Evolutionary conservation across 1,139 yeast genomes (phyloP), one percentile per base, ranked within the genome.

Genomic region (Oligophagozyma castellii): DNA sequence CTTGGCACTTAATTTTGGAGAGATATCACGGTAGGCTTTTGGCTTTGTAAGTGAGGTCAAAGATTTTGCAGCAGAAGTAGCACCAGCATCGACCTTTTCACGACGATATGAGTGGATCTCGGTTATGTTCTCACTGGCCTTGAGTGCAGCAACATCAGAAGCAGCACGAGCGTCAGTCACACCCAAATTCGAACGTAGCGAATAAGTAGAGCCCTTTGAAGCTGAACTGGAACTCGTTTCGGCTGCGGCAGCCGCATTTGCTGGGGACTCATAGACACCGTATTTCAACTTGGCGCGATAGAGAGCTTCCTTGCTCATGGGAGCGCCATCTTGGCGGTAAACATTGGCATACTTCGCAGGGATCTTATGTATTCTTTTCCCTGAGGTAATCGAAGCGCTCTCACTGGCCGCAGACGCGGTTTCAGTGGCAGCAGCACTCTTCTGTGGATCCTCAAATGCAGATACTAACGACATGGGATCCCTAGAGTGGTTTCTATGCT

Each of bases 131-230:
- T 73, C 66, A 4, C 79, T 70, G 2, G 92, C 92, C 38, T 74
- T 59, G 31, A 74, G 59, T 0, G 89, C 89, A 27, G 92, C 92
- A 3, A 79, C 70, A 48, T 75, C 84, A 8, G 81, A 70, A 19
- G 84, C 84, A 29, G 34, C 33, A 10, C 47, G 43, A 4, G 51
- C 39, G 26, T 52, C 48, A 4, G 54, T 67, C 32, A 80, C 89
- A 10, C 95, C 95, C 3, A 79, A 26, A 12, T 37, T 66, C 11
- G 67, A 56, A 4, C 73, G 70, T n/a, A n/a, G n/a, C n/a, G n/a
- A n/a, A n/a, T n/a, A n/a, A n/a, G 5, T 23, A n/a, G n/a, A n/a
- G n/a, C n/a, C n/a, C n/a, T n/a, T n/a, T n/a, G n/a, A n/a, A n/a
- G n/a, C n/a, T n/a, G n/a, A n/a, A n/a, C n/a, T n/a, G n/a, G n/a